Conservation (phyloP, 179 eudicot species). For the Drosera spatulata region DNA sequence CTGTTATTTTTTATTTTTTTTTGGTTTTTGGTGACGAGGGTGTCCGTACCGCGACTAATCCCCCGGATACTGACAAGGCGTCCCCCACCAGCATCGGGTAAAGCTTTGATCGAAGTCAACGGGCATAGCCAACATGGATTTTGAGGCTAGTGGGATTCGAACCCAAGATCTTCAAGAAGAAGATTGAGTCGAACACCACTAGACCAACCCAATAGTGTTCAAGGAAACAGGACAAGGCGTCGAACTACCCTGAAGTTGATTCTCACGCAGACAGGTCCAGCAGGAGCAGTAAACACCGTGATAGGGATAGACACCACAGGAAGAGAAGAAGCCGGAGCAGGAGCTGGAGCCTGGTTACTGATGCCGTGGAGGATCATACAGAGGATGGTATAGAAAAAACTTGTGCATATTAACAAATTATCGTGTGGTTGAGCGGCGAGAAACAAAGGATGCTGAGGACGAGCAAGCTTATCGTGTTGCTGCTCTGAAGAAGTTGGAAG, state of each 20-base stretch:
- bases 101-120: too few species aligned
- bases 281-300: not conserved
- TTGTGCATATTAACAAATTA: not conserved
- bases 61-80: too few species aligned
- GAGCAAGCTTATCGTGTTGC: conserved; percentile 19
- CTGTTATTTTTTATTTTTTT: too few species aligned
- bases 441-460: conserved; percentile 14
- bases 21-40: too few species aligned
- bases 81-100: too few species aligned
- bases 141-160: too few species aligned
- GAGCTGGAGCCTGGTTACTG: not conserved
- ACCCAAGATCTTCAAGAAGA: too few species aligned
- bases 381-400: too few species aligned
- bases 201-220: not conserved
- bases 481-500: conserved; percentile 25
- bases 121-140: too few species aligned
- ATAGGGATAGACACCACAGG: conserved; percentile 1
- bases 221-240: conserved; percentile 7
- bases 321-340: not conserved
- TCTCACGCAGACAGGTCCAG: conserved; percentile 4
- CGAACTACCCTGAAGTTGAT: conserved; percentile 7
- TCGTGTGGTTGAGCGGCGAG: not conserved
- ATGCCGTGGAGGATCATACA: not conserved
- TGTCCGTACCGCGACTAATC: too few species aligned
- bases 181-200: too few species aligned